Evolutionary conservation across 805 yeast species (phyloP).

Genomic region (Kodamaea kaohsiungensis): DNA sequence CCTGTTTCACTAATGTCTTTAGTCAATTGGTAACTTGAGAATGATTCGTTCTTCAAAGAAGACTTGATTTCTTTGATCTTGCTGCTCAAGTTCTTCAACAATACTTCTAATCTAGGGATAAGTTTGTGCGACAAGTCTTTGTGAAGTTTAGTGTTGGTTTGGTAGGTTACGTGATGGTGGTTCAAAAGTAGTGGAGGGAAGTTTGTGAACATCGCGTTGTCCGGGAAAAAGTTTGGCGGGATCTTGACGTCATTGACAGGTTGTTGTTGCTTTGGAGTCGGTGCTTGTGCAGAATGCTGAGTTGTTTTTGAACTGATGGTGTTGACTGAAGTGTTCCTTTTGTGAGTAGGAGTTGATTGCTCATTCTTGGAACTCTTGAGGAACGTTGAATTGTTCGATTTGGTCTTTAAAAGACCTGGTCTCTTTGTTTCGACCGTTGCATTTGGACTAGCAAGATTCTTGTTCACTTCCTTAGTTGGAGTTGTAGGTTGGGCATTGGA

Average conservation of each 20-base stretch:
- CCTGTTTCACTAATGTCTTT: constrained; percentile 61
- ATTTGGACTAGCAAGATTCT: neutral
- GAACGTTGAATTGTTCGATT: constrained; percentile 23
- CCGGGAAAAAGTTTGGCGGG: constrained; percentile 26
- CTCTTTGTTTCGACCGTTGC: constrained; percentile 13
- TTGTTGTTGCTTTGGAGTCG: constrained; percentile 2
- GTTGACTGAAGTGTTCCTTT: constrained; percentile 14
- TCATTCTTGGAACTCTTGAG: constrained; percentile 17
- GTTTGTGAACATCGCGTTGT: constrained; percentile 25
- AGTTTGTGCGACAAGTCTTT: constrained; percentile 34
- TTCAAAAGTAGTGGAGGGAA: constrained; percentile 34
- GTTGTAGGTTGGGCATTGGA: neutral
- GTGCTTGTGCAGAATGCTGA: neutral
- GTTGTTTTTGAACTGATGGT: neutral
- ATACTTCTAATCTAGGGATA: constrained; percentile 37
- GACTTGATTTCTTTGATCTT: constrained; percentile 45
- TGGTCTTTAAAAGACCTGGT: constrained; percentile 25
- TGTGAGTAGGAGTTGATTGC: constrained; percentile 14
- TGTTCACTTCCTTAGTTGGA: constrained; percentile 10
- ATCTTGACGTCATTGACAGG: constrained; percentile 19
- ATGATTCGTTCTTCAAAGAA: constrained; percentile 41
- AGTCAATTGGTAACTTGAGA: constrained; percentile 35
- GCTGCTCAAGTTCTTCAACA: constrained; percentile 33
- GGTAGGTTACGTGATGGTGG: constrained; percentile 34
- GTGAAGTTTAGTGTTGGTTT: constrained; percentile 27